Evolutionary conservation across 345 rosid genomes (phyloP).

Genomic region (Syzygium aqueum): DNA sequence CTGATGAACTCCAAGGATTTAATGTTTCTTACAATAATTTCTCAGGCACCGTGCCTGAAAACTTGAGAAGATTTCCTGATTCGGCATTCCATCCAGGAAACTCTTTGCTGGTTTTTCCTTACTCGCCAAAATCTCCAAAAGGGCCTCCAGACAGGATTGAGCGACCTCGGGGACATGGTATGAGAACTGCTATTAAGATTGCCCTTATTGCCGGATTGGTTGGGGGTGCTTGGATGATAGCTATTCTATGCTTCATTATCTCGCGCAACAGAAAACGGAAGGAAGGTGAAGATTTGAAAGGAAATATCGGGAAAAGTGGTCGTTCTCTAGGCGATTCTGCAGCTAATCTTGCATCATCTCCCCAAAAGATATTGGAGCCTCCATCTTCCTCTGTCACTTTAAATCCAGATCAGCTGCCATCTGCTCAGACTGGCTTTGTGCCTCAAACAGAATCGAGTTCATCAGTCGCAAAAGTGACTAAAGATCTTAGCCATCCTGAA

Average conservation of each 20-base stretch:
- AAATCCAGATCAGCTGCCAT: constrained; percentile 18
- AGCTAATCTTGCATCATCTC: constrained; percentile 24
- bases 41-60: constrained; percentile 64
- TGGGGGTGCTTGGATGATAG: constrained; percentile 31
- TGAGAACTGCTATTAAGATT: constrained; percentile 38
- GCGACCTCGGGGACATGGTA: constrained; percentile 15
- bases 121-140: constrained; percentile 25
- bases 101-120: constrained; percentile 35
- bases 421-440: not conserved
- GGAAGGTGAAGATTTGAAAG: constrained; percentile 14
- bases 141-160: constrained; percentile 21
- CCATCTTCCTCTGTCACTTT: not conserved
- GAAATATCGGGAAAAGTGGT: constrained; percentile 18
- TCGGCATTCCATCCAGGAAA: constrained; percentile 89
- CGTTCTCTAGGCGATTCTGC: constrained; percentile 23
- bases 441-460: constrained; percentile 16
- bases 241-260: constrained; percentile 32
- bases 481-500: constrained; percentile 12
- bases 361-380: constrained; percentile 23
- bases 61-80: constrained; percentile 61
- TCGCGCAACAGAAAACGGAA: constrained; percentile 17
- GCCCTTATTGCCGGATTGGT: constrained; percentile 54
- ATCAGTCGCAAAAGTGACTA: constrained; percentile 24
- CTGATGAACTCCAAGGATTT: constrained; percentile 48
- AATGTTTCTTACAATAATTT: constrained; percentile 66